Base-by-base conservation (phyloP, 148 eudicot genomes). In the Amaranthus cruentus region DNA sequence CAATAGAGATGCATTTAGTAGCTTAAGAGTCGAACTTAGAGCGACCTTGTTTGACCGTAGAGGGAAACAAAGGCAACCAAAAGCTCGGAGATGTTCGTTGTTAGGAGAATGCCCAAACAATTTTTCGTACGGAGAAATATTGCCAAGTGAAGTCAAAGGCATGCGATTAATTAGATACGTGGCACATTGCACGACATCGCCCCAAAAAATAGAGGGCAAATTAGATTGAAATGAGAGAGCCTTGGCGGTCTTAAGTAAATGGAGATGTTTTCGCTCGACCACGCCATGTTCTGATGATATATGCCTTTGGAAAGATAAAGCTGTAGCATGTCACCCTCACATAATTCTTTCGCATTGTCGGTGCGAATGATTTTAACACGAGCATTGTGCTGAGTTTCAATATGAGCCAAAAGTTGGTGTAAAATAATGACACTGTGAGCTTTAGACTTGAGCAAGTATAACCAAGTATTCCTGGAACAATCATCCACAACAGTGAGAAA, bases 401-500 rank as follows among this genome's bases (percentile, higher is more conserved):
- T 15, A 0, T 5, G 10, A 56, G 10, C 1, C 3, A 71, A 13
- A 46, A 71, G 57, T 11, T 55, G 43, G 1, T 56, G 6, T 4
- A 71, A 4, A 4, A 14, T 52, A 6, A 15, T 3, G 18, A 52
- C 11, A 57, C 57, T 12, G 51, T n/a, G 3, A 3, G 12, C 3
- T 5, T 69, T 69, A 11, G 12, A 13, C 5, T n/a, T 5, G 4
- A 69, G 12, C 43, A 69, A 21, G 0, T 49, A 13, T 4, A 38
- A 18, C 72, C 57, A 69, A 3, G 72, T 69, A 21, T 4, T 0
- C n/a, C 55, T 69, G 6, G 72, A 11, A 52, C n/a, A 28, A 12
- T 69, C 72, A 69, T 69, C 57, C 1, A 69, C 72, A 69, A 69
- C 49, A 28, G 72, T 69, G 12, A 69, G 51, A 15, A 51, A 69